These are phyloP conservation scores for Pelargonium australe DNA, from an alignment of 441 rosid genomes.

Conservation along the genomic window DNA sequence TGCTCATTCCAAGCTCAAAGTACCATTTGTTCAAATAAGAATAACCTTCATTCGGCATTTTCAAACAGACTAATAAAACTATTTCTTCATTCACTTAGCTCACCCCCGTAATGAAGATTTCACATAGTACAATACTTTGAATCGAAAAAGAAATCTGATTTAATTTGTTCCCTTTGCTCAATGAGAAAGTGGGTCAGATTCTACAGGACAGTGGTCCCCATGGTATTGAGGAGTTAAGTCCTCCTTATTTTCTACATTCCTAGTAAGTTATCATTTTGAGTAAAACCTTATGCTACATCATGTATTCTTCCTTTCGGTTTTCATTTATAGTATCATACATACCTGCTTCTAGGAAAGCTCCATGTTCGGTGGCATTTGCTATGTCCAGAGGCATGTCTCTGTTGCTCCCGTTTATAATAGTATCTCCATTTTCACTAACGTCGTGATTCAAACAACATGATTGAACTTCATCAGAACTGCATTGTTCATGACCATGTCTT, in stretches of 20 bases:
- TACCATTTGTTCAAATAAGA: too few relatives aligned
- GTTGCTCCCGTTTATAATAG: constrained; percentile 12
- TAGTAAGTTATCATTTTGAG: constrained; percentile 21
- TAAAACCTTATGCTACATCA: constrained; percentile 17
- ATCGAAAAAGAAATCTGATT: too few relatives aligned
- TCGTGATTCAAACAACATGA: constrained; percentile 22
- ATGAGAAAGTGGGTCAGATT: too few relatives aligned
- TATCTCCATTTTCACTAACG: constrained; percentile 24
- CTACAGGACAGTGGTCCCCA: constrained; percentile 1
- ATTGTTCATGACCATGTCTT: constrained; percentile 22
- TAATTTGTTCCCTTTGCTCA: too few relatives aligned
- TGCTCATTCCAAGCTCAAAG: too few relatives aligned
- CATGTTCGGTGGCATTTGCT: constrained; percentile 17
- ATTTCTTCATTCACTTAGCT: too few relatives aligned
- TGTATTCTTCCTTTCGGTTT: constrained; percentile 6
- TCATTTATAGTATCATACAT: constrained; percentile 18
- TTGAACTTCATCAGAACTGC: constrained; percentile 21
- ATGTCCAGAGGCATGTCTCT: constrained; percentile 19
- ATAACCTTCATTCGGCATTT: too few relatives aligned
- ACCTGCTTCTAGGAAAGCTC: constrained; percentile 17
- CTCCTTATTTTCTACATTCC: constrained; percentile 19
- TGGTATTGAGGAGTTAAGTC: too few relatives aligned
- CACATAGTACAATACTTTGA: too few relatives aligned
- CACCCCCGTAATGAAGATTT: too few relatives aligned
- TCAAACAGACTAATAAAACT: too few relatives aligned